Evolutionary conservation across 2,329 filamentous ascomycete genomes (phyloP).

Genomic region (Coniochaeta sp.): DNA sequence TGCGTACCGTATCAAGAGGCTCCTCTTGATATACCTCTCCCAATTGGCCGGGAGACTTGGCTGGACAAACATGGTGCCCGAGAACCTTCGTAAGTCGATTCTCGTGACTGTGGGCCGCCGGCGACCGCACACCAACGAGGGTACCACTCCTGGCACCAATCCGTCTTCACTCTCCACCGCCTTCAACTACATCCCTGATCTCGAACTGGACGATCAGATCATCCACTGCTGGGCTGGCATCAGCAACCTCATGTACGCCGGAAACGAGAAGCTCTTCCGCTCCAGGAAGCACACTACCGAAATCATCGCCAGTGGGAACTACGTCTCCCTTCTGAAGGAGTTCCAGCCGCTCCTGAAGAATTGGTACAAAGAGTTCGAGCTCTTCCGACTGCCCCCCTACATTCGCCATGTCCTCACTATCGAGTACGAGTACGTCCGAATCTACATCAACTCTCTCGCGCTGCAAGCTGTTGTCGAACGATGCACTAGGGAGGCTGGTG

Average conservation of each 20-base stretch:
- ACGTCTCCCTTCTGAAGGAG: conserved; percentile 71
- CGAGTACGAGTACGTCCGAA: conserved; percentile 90
- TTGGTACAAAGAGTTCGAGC: conserved; percentile 78
- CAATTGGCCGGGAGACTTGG: conserved; percentile 90
- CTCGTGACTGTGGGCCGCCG: conserved; percentile 42
- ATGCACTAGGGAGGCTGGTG: conserved; percentile 68
- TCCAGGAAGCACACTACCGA: conserved; percentile 83
- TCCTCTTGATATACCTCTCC: conserved; percentile 85
- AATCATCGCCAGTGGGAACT: conserved; percentile 79
- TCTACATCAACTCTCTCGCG: conserved; percentile 91
- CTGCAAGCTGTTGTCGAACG: conserved; percentile 92
- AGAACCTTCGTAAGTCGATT: conserved; percentile 51
- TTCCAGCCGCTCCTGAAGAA: conserved; percentile 72
- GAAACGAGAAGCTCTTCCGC: conserved; percentile 81
- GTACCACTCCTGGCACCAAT: conserved; percentile 54
- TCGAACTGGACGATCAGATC: conserved; percentile 61
- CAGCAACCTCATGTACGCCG: conserved; percentile 84
- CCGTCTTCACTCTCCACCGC: conserved; percentile 47
- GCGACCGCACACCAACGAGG: conserved; percentile 42
- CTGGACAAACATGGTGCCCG: conserved; percentile 88
- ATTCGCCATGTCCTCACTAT: conserved; percentile 77
- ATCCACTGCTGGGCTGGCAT: conserved; percentile 92
- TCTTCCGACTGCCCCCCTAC: conserved; percentile 60
- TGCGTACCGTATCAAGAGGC: conserved; percentile 72
- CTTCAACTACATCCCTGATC: conserved; percentile 60